Evolutionary conservation across 1,284 basidiomycete genomes (phyloP), one percentile per base, ranked within the genome.

Genomic region (Cutaneotrichosporon cavernicola): DNA sequence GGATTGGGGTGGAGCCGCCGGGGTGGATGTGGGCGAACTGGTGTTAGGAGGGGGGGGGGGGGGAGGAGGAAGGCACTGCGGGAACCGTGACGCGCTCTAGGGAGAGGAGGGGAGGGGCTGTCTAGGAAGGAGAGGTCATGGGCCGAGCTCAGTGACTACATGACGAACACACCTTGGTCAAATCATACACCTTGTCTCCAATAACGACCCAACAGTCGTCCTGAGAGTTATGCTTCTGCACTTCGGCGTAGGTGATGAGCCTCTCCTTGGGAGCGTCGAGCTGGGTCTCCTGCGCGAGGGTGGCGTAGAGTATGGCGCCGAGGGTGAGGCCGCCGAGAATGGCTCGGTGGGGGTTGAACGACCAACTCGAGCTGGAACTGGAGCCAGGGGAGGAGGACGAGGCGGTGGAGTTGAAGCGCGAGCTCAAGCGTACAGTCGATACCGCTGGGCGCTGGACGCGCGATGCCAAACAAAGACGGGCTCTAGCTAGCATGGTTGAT

Each of bases 191-290:
- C 21, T 78, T 76, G 5, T 78, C 78, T 32, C 86, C 83, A 67
- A 94, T 90, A 70, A 95, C 88, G 66, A 96, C 89, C 93, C 92
- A 95, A 78, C 91, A 92, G 56, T 81, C 81, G 30, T 83, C 82
- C 30, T 69, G 68, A 31, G 73, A 80, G 65, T 81, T 83, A 75
- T 88, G 86, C 72, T 83, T 82, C 70, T 82, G 80, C 5, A 87
- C 83, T 69, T 87, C 85, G 10, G 82, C 75, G 70, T 76, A 83
- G 26, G 81, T 72, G 58, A 85, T 81, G n/a, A 80, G 30, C 51
- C 58, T 61, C 53, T 6, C 14, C 31, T 40, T 58, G 49, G 6
- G 1, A 16, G 55, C 50, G 31, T 61, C 60, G 31, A 62, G 60
- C 32, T 18, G 46, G 10, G 46, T 21, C n/a, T 36, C 16, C 2